phyloP scores from a whole-genome alignment of 345 rosid genomes.

The Odontarrhena argentea region DNA sequence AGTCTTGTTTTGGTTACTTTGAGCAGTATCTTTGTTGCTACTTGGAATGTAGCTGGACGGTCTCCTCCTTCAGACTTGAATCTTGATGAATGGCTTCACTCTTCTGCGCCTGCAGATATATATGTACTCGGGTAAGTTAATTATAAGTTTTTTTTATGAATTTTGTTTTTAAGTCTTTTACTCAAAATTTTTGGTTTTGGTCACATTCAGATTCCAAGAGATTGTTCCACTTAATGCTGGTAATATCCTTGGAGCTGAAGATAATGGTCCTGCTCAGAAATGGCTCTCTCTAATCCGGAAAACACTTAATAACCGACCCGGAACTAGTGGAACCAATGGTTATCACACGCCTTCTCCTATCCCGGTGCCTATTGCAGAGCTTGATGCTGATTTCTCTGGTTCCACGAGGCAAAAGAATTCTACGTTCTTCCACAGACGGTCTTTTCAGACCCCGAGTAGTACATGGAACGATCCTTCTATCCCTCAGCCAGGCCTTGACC shows the following conservation, averaged over 20 bases:
- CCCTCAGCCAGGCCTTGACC: constrained; percentile 80
- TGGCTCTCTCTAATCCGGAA: constrained; percentile 83
- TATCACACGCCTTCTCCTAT: constrained; percentile 91
- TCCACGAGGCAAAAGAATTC: constrained; percentile 84
- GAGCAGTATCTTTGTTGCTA: constrained; percentile 84
- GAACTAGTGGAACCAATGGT: constrained; percentile 70
- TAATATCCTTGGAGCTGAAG: constrained; percentile 93
- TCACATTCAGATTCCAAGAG: constrained; percentile 77
- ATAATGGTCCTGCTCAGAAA: constrained; percentile 97
- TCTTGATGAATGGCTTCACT: constrained; percentile 96
- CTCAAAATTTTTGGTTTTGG: constrained; percentile 1
- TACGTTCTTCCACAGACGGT: constrained; percentile 84
- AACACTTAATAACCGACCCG: constrained; percentile 87
- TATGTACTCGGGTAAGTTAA: constrained; percentile 85
- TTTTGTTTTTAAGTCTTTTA: constrained; percentile 20
- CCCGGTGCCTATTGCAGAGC: constrained; percentile 86
- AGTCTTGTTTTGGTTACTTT: constrained; percentile 27
- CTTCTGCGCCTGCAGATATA: constrained; percentile 96
- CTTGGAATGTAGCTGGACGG: constrained; percentile 99
- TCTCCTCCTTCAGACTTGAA: constrained; percentile 84
- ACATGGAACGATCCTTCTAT: constrained; percentile 83
- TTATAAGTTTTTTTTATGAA: constrained; percentile 4
- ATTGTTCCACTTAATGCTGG: constrained; percentile 98
- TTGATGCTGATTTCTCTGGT: constrained; percentile 93
- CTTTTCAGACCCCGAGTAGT: constrained; percentile 74